Evolutionary conservation across 163 green algal species (phyloP).

Genomic region (Scenedesmus sp.): DNA sequence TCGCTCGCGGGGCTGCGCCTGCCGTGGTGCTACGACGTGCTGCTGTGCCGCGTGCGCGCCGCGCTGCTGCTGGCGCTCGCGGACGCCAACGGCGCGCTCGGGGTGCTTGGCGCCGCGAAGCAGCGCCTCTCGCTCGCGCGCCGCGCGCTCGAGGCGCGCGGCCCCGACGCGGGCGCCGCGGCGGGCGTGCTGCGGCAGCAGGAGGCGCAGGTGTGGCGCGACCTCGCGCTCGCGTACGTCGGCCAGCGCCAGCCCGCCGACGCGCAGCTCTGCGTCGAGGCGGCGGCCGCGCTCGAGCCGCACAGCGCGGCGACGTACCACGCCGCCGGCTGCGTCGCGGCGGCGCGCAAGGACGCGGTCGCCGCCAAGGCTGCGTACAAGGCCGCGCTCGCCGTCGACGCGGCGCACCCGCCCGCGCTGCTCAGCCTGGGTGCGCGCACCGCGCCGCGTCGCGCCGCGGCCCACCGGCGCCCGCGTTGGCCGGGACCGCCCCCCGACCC

Average conservation of each 20-base stretch:
- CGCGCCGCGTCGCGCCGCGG: no score
- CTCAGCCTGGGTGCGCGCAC: slow-evolving; percentile 26
- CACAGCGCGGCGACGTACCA: slow-evolving; percentile 42
- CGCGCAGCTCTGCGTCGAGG: slow-evolving; percentile 33
- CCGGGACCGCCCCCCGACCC: no score
- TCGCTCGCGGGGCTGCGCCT: not conserved
- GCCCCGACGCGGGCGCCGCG: not conserved
- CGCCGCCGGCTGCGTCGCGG: slow-evolving; percentile 36
- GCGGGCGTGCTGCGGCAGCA: slow-evolving; percentile 12
- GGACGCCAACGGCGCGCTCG: slow-evolving; percentile 26
- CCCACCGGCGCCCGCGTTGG: no score
- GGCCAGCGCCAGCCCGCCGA: slow-evolving; percentile 38
- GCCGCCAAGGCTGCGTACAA: slow-evolving; percentile 47
- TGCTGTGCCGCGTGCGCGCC: slow-evolving; percentile 48
- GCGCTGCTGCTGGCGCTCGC: slow-evolving; percentile 47
- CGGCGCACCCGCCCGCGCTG: slow-evolving; percentile 40
- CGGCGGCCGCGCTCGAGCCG: slow-evolving; percentile 31
- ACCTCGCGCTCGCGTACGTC: slow-evolving; percentile 47
- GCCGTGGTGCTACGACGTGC: slow-evolving; percentile 12
- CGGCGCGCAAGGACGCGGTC: slow-evolving; percentile 25
- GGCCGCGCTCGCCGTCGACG: slow-evolving; percentile 43
- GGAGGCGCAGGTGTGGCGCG: slow-evolving; percentile 46
- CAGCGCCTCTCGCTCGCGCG: slow-evolving; percentile 16
- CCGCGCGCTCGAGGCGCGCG: not conserved
- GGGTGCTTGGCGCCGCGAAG: slow-evolving; percentile 43